phyloP scores from a whole-genome alignment of 768 basidiomycete species.

The Phaffia australis region DNA sequence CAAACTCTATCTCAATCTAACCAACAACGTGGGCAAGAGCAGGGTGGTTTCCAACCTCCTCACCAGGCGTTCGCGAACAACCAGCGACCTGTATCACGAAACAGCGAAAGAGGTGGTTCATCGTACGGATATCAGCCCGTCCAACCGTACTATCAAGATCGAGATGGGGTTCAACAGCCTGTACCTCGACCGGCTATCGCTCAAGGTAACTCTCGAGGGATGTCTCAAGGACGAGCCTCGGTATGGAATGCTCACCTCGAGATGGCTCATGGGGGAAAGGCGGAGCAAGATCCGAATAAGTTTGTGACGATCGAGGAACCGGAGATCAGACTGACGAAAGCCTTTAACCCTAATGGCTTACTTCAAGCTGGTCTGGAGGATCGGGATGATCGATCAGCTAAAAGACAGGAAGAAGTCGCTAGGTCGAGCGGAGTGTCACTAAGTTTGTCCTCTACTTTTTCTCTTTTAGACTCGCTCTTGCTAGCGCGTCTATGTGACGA shows the following conservation, averaged over 20 bases:
- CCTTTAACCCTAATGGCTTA: slow-evolving; percentile 86
- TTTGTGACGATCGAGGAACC: slow-evolving; percentile 61
- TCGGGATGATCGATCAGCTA: slow-evolving; percentile 89
- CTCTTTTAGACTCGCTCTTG: not conserved
- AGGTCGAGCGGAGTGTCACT: slow-evolving; percentile 82
- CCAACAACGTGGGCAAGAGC: no score
- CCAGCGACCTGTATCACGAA: no score
- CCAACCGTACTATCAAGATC: no score
- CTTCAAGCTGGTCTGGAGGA: slow-evolving; percentile 91
- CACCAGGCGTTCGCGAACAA: no score
- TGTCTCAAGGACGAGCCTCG: slow-evolving; percentile 51
- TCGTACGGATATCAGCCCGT: no score
- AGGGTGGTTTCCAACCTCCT: no score
- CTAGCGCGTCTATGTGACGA: no score
- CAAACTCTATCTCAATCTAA: no score
- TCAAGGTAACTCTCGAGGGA: no score
- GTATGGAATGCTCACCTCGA: slow-evolving; percentile 88
- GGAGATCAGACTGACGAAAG: slow-evolving; percentile 72
- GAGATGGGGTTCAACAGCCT: no score
- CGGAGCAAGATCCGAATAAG: slow-evolving; percentile 42
- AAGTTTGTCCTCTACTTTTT: slow-evolving; percentile 30
- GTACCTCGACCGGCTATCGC: no score
- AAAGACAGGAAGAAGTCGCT: slow-evolving; percentile 85
- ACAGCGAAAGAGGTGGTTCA: no score
- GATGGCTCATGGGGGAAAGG: slow-evolving; percentile 45